phyloP scores from a whole-genome alignment of 192 early-diverging fungal species.

The Coemansia reversa region DNA sequence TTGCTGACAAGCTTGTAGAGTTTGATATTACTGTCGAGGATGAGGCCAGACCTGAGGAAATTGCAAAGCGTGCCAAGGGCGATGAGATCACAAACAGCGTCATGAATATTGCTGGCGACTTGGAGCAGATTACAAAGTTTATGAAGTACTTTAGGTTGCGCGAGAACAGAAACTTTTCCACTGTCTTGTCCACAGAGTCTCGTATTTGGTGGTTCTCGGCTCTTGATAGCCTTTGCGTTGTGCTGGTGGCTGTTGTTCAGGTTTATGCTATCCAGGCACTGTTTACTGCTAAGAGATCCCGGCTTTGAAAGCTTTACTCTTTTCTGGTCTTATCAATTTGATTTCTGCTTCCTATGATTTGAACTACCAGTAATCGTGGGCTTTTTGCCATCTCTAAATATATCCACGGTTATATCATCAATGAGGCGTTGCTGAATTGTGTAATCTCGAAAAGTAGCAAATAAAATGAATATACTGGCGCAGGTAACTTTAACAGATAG shows the following conservation, averaged over 20 bases:
- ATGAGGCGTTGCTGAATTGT: neutral
- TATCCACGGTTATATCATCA: neutral
- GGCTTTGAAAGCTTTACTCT: slow-evolving; percentile 18
- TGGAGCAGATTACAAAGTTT: slow-evolving; percentile 72
- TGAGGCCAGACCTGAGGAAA: slow-evolving; percentile 68
- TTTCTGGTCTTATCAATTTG: neutral
- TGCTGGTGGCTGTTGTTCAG: slow-evolving; percentile 85
- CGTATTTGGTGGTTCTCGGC: slow-evolving; percentile 93
- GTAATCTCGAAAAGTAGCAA: neutral
- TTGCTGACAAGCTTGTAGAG: slow-evolving; percentile 92
- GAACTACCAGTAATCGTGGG: neutral
- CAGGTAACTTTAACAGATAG: neutral
- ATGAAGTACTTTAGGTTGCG: slow-evolving; percentile 88
- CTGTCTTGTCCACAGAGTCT: slow-evolving; percentile 82
- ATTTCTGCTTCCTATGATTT: slow-evolving; percentile 2
- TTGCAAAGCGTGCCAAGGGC: slow-evolving; percentile 58
- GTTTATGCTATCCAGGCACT: slow-evolving; percentile 92
- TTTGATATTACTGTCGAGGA: slow-evolving; percentile 94
- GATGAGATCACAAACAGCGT: slow-evolving; percentile 59
- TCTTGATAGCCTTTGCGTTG: slow-evolving; percentile 72
- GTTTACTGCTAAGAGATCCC: slow-evolving; percentile 71
- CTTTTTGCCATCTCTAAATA: neutral
- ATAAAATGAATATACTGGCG: neutral
- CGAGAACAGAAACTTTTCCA: slow-evolving; percentile 89
- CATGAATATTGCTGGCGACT: slow-evolving; percentile 61